Conservation (phyloP, 2,329 filamentous ascomycete species). For the Ophiostoma tasmaniense region DNA sequence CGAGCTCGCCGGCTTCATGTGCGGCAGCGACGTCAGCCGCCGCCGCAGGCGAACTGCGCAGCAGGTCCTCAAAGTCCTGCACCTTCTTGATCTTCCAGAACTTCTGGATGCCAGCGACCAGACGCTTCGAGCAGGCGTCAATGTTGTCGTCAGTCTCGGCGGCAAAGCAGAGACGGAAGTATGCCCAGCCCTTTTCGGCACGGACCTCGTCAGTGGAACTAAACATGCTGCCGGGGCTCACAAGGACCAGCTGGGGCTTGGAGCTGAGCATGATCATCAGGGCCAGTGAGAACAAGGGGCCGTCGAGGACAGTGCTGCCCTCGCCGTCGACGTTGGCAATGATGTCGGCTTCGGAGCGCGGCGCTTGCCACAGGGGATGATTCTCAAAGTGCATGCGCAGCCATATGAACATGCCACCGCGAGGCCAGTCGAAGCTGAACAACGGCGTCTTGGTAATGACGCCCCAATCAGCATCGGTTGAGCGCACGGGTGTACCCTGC, state of each 20-base stretch:
- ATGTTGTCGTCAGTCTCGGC: slow-evolving; percentile 68
- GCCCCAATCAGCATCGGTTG: slow-evolving; percentile 54
- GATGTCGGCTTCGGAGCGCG: slow-evolving; percentile 22
- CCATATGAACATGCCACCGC: slow-evolving; percentile 92
- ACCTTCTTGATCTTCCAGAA: slow-evolving; percentile 72
- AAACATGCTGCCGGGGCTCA: slow-evolving; percentile 66
- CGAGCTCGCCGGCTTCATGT: slow-evolving; percentile 22
- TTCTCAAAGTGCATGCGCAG: slow-evolving; percentile 59
- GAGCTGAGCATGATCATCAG: slow-evolving; percentile 64
- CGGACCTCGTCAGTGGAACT: slow-evolving; percentile 54
- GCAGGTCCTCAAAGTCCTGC: slow-evolving; percentile 55
- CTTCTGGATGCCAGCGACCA: slow-evolving; percentile 58
- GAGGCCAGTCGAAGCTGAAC: slow-evolving; percentile 69
- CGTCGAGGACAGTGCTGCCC: slow-evolving; percentile 36
- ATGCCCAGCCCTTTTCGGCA: slow-evolving; percentile 56
- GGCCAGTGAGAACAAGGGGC: slow-evolving; percentile 50
- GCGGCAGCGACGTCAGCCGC: slow-evolving; percentile 18
- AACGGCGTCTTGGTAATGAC: slow-evolving; percentile 66
- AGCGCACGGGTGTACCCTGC: slow-evolving; percentile 42
- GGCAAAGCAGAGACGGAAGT: slow-evolving; percentile 74
- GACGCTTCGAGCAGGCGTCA: slow-evolving; percentile 49
- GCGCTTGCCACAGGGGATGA: slow-evolving; percentile 56
- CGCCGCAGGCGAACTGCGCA: slow-evolving; percentile 30
- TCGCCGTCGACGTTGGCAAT: background rate
- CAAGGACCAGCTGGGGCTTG: slow-evolving; percentile 61